Percentiles rank a stretch among this genome's conserved stretches.
These are phyloP conservation scores for Brassica rapa DNA, from an alignment of 345 rosid genomes.

Conservation along the genomic window DNA sequence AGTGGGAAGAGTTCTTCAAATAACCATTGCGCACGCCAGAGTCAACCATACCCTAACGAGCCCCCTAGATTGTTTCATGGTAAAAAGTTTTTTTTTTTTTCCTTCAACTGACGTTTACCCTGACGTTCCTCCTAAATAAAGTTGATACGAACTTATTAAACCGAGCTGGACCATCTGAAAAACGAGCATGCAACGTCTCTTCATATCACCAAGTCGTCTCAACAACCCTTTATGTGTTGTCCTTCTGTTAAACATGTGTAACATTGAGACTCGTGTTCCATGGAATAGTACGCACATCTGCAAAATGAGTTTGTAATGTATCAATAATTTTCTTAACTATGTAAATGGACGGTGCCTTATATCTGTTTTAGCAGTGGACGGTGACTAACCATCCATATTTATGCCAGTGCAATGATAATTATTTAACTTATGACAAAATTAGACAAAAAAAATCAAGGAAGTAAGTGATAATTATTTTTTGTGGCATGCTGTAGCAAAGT, in stretches of 20 bases:
- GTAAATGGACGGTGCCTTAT: conserved; percentile 18
- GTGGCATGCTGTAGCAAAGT: conserved; percentile 2
- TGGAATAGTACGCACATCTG: background rate
- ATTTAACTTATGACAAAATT: background rate
- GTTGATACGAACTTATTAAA: background rate
- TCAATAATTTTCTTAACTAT: background rate
- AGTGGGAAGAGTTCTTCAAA: background rate
- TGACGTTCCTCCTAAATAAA: background rate
- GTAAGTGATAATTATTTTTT: background rate
- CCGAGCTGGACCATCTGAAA: background rate
- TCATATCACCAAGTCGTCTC: background rate
- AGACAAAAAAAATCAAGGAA: background rate
- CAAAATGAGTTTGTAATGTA: conserved; percentile 2
- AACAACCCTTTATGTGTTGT: background rate
- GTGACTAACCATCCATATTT: conserved; percentile 8
- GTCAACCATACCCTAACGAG: background rate
- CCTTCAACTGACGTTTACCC: background rate
- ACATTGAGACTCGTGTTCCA: background rate
- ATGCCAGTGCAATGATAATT: background rate
- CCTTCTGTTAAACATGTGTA: background rate
- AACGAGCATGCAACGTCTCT: background rate
- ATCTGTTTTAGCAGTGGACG: conserved; percentile 16
- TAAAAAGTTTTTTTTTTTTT: too few species aligned
- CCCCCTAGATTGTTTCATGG: background rate
- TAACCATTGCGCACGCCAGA: background rate